Evolutionary conservation across 78 protist species (phyloP).

Genomic region (Creolimax fragrantissima): DNA sequence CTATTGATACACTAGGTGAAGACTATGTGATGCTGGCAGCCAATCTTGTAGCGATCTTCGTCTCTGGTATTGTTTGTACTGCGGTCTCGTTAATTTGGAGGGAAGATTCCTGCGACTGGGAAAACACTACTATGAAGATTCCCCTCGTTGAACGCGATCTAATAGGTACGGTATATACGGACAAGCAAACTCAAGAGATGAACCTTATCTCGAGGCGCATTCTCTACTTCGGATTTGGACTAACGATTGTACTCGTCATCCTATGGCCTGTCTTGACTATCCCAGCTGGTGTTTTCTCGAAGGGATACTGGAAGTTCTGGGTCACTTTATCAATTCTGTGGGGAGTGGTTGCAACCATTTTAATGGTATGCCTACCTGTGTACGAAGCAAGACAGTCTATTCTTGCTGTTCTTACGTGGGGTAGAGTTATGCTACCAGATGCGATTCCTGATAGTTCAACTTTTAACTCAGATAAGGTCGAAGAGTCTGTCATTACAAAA

Average conservation of each 20-base stretch:
- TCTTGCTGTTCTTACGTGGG: not conserved
- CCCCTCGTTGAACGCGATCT: not conserved
- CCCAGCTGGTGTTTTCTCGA: constrained; percentile 4
- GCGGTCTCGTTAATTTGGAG: not conserved
- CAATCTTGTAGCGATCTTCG: constrained; percentile 9
- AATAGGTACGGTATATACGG: not conserved
- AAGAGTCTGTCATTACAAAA: too few relatives aligned
- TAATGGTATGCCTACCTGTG: not conserved
- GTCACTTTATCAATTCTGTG: not conserved
- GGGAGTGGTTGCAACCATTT: not conserved
- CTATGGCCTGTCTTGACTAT: not conserved
- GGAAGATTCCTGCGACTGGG: constrained; percentile 1
- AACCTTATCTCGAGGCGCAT: not conserved
- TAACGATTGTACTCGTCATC: not conserved
- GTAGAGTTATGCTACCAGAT: not conserved
- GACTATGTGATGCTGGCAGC: constrained; percentile 9
- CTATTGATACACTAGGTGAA: not conserved
- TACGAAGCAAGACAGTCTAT: not conserved
- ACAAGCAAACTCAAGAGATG: not conserved
- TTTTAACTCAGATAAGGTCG: too few relatives aligned
- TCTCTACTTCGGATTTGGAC: not conserved
- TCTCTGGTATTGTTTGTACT: not conserved
- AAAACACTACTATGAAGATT: constrained; percentile 11
- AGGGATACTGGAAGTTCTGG: not conserved
- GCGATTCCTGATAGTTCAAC: too few relatives aligned